phyloP scores from a whole-genome alignment of 495 filamentous ascomycete genomes.

The Aspergillus sclerotiicarbonarius region DNA sequence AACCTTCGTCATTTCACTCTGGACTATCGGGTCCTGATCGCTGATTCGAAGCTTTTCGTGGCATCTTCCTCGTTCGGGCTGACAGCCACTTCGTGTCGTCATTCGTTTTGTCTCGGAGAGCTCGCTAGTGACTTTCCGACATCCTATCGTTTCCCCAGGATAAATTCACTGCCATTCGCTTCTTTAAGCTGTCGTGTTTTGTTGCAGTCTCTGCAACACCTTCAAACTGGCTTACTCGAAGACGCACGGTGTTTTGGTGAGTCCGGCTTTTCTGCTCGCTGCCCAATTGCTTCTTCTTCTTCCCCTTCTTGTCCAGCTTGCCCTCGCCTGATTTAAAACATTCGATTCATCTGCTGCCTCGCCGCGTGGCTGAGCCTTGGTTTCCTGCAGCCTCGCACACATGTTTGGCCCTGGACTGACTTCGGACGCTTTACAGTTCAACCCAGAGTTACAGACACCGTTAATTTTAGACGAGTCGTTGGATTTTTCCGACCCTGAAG shows the following conservation, averaged over 20 bases:
- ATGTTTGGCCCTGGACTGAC: constrained; percentile 24
- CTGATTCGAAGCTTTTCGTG: constrained; percentile 38
- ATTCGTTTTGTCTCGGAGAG: constrained; percentile 48
- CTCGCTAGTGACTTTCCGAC: constrained; percentile 33
- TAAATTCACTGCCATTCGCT: constrained; percentile 54
- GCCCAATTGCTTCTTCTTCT: constrained; percentile 24
- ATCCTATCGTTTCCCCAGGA: constrained; percentile 39
- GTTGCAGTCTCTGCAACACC: constrained; percentile 51
- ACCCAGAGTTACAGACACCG: constrained; percentile 51
- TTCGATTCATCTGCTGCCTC: constrained; percentile 15
- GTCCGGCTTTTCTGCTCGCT: constrained; percentile 28
- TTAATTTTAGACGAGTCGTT: constrained; percentile 54
- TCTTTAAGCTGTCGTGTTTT: constrained; percentile 39
- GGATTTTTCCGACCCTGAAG: constrained; percentile 52
- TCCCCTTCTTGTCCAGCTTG: not conserved
- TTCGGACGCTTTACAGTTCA: constrained; percentile 29
- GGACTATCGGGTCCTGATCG: constrained; percentile 29
- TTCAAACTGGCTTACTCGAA: constrained; percentile 56
- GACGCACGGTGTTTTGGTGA: constrained; percentile 52
- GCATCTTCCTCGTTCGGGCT: constrained; percentile 28
- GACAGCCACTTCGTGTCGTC: constrained; percentile 41
- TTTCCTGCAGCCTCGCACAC: constrained; percentile 6
- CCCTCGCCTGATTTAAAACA: constrained; percentile 17
- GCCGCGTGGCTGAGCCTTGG: constrained; percentile 1
- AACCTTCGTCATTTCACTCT: constrained; percentile 33